Evolutionary conservation across 805 yeast species (phyloP).

Genomic region (Starmerella kuoi): DNA sequence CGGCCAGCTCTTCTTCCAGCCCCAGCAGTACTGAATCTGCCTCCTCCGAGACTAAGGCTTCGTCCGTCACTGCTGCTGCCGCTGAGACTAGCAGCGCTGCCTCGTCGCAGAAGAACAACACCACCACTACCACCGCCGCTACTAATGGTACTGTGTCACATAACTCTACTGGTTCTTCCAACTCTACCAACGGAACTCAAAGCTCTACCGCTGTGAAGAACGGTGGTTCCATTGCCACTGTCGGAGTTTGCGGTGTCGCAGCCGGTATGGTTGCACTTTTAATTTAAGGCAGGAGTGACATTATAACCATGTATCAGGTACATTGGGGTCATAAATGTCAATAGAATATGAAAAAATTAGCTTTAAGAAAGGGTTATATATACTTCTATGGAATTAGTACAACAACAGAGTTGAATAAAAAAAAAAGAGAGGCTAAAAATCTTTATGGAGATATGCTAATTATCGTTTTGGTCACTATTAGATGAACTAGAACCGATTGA

Average conservation of each 20-base stretch:
- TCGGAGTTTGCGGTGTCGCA: constrained; percentile 1
- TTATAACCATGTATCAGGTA: no score
- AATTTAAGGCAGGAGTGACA: background rate
- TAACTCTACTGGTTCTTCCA: background rate
- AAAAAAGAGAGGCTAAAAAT: no score
- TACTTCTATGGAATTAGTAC: no score
- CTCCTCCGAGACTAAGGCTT: background rate
- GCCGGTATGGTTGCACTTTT: constrained; percentile 3
- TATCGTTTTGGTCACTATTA: no score
- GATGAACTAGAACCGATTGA: no score
- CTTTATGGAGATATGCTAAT: no score
- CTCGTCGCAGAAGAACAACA: background rate
- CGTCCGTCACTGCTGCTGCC: background rate
- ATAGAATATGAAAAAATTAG: no score
- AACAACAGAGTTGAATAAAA: no score
- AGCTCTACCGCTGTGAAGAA: constrained; percentile 1
- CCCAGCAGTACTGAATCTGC: background rate
- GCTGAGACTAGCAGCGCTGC: background rate
- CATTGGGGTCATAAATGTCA: no score
- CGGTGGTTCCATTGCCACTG: constrained; percentile 3
- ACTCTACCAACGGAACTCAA: background rate
- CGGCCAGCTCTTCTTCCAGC: background rate
- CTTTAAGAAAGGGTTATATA: no score
- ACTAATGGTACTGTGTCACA: background rate
- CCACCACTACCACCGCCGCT: background rate